Percentiles rank a stretch among this genome's conserved stretches.
phyloP scores from a whole-genome alignment of 306 rosid species.

The Gynostemma pentaphyllum region DNA sequence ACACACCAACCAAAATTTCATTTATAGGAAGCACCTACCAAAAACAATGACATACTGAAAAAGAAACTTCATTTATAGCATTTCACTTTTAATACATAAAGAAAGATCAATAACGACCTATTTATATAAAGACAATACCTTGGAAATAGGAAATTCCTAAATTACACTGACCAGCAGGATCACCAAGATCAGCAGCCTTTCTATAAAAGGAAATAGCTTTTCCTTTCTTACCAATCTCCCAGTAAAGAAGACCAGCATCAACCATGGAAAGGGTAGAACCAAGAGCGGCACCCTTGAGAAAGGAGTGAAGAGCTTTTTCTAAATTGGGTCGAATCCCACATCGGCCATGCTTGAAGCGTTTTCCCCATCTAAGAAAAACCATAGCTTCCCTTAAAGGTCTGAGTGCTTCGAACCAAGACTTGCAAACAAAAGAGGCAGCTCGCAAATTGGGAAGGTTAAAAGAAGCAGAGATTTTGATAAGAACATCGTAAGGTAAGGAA shows the following conservation, averaged over 20 bases:
- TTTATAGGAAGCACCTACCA: too few relatives aligned
- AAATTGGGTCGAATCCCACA: slow-evolving; percentile 33
- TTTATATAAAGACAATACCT: slow-evolving; percentile 44
- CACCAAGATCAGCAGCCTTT: slow-evolving; percentile 58
- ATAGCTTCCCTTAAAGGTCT: slow-evolving; percentile 62
- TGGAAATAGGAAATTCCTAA: slow-evolving; percentile 70
- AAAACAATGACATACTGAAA: background rate
- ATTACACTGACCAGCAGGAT: slow-evolving; percentile 70
- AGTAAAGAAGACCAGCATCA: slow-evolving; percentile 69
- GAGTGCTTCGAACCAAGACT: slow-evolving; percentile 66
- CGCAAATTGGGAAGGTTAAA: slow-evolving; percentile 46
- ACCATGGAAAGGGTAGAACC: slow-evolving; percentile 84
- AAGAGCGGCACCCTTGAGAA: slow-evolving; percentile 50
- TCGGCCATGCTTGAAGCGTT: slow-evolving; percentile 70
- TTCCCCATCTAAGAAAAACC: slow-evolving; percentile 55
- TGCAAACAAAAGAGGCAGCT: slow-evolving; percentile 61
- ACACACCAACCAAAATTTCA: too few relatives aligned
- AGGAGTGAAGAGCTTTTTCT: slow-evolving; percentile 61
- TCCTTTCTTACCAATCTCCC: slow-evolving; percentile 55
- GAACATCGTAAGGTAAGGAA: slow-evolving; percentile 54
- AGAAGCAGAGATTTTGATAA: slow-evolving; percentile 37
- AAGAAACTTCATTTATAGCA: too few relatives aligned
- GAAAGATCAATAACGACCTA: too few relatives aligned
- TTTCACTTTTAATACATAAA: background rate
- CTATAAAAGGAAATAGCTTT: slow-evolving; percentile 46